Conservation (phyloP, 2,329 filamentous ascomycete species). For the Ophiostoma perfectum region DNA sequence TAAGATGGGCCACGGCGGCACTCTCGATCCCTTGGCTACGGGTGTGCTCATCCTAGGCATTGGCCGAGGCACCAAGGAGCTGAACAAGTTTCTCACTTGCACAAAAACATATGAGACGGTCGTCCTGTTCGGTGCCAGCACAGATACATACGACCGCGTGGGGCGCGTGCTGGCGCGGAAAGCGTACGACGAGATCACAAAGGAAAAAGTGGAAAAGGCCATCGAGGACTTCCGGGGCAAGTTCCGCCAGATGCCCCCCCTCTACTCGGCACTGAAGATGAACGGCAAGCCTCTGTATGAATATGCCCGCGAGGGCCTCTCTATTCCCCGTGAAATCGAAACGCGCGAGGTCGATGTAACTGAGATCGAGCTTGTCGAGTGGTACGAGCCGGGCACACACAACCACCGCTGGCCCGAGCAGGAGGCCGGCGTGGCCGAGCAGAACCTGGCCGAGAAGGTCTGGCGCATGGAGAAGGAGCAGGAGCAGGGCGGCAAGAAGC, state of each 20-base stretch:
- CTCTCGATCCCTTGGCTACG: constrained; percentile 87
- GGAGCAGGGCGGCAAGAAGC: constrained; percentile 40
- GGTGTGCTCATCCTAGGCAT: constrained; percentile 87
- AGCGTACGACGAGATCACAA: constrained; percentile 75
- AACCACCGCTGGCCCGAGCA: constrained; percentile 71
- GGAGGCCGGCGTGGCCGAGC: constrained; percentile 71
- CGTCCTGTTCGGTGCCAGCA: constrained; percentile 84
- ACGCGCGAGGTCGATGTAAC: constrained; percentile 71
- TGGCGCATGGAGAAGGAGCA: constrained; percentile 58
- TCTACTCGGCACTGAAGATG: constrained; percentile 90
- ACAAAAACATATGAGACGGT: constrained; percentile 91
- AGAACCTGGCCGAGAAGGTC: constrained; percentile 67
- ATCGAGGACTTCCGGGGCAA: constrained; percentile 71
- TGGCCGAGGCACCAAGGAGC: constrained; percentile 77
- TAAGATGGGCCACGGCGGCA: constrained; percentile 95
- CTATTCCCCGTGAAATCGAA: constrained; percentile 79
- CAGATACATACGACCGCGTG: constrained; percentile 83
- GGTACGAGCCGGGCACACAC: constrained; percentile 76
- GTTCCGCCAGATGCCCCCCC: constrained; percentile 82
- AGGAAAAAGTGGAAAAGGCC: constrained; percentile 69
- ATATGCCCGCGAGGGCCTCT: constrained; percentile 84
- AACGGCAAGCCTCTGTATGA: constrained; percentile 94
- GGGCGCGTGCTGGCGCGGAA: constrained; percentile 76
- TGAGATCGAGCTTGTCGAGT: constrained; percentile 76
- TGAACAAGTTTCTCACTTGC: constrained; percentile 74